Evolutionary conservation across 2,329 filamentous ascomycete species (phyloP), one percentile per base, ranked within the genome.

Genomic region (Gliomastix tumulicola): DNA sequence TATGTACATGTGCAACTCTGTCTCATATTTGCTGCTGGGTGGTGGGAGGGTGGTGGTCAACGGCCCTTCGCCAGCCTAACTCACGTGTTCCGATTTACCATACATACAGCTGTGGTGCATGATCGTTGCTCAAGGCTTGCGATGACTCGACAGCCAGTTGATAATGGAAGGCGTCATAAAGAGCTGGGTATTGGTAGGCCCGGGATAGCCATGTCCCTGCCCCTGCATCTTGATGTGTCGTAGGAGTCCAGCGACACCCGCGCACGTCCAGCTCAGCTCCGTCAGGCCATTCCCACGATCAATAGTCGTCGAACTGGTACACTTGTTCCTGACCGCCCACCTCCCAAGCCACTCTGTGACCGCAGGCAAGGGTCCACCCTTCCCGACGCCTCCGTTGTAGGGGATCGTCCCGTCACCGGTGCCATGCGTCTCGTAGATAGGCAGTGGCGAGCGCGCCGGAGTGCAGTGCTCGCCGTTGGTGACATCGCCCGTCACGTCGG

Each of bases 361-460:
- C 0, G 62, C 44, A 2, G 69, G 69, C 32, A 71, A 42, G 35
- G 58, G 62, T 0, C 63, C 65, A 2, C 60, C 60, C 3, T 59
- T 56, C 4, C 65, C 55, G 4, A n/a, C 7, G 3, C 59, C 63
- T 71, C 35, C 35, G 4, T 32, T 9, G 16, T 33, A 37, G 9
- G 28, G 6, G 20, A 37, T 37, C 12, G 17, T 22, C 20, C 21
- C 4, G 23, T 37, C 35, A 13, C 7, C 16, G 11, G 35, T 37
- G 17, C 35, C 35, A 22, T 37, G 35, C 4, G 35, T 17, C 17
- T 37, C 35, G 12, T 32, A 22, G 18, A 37, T 19, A 19, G 35
- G 35, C 9, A 32, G 35, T 9, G 30, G 35, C 6, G 28, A n/a
- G 50, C 52, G 32, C 56, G 53, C 4, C 3, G 63, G 57, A 15